Evolutionary conservation across 2,329 filamentous ascomycete genomes (phyloP).

Genomic region (Neonectria magnoliae): DNA sequence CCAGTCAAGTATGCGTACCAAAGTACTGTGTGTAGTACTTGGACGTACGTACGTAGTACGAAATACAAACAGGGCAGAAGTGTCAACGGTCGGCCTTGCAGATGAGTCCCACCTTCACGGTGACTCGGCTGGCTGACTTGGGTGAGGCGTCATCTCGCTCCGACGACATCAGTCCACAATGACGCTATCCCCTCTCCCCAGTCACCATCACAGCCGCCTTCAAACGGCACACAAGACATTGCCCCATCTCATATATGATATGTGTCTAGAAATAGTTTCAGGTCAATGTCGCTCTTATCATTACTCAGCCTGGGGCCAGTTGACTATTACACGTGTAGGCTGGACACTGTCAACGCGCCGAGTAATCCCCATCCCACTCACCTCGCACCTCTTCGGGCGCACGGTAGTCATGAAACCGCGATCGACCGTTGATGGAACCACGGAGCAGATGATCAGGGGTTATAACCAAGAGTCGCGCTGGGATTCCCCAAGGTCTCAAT

Average conservation of each 20-base stretch:
- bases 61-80: slow-evolving; percentile 15
- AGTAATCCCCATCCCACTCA: not conserved
- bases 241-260: not conserved
- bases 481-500: not conserved
- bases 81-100: slow-evolving; percentile 29
- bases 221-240: not conserved
- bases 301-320: not conserved
- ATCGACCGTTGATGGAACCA: slow-evolving; percentile 2
- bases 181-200: slow-evolving; percentile 30
- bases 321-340: too few species aligned
- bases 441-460: slow-evolving; percentile 9
- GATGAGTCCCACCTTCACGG: slow-evolving; percentile 32
- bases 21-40: slow-evolving; percentile 1
- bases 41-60: not conserved
- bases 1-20: slow-evolving; percentile 1
- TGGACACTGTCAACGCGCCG: not conserved
- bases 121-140: slow-evolving; percentile 32
- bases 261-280: not conserved
- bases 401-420: slow-evolving; percentile 9
- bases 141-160: slow-evolving; percentile 42
- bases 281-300: not conserved
- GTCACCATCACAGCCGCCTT: slow-evolving; percentile 9
- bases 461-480: not conserved
- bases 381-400: not conserved
- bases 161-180: slow-evolving; percentile 43